Evolutionary conservation across 805 yeast genomes (phyloP).

Genomic region (Metschnikowia amazonensis): DNA sequence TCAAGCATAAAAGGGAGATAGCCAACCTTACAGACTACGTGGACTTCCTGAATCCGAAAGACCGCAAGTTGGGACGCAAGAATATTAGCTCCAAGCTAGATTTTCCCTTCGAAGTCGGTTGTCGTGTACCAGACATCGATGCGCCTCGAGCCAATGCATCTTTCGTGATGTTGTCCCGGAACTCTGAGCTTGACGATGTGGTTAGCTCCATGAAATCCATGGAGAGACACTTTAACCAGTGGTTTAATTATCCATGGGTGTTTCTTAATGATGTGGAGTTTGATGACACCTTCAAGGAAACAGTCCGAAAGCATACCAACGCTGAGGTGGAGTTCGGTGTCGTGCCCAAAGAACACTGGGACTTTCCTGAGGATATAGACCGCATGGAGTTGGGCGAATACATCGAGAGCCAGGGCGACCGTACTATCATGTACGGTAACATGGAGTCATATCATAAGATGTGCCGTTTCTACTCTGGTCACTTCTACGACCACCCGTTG

Average conservation of each 20-base stretch:
- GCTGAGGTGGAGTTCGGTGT: conserved; percentile 71
- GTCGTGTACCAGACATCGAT: conserved; percentile 41
- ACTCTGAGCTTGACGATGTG: conserved; percentile 76
- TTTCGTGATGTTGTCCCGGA: conserved; percentile 77
- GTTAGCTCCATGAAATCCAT: conserved; percentile 65
- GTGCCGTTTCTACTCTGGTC: conserved; percentile 72
- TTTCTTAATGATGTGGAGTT: conserved; percentile 82
- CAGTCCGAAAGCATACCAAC: conserved; percentile 50
- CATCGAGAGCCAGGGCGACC: conserved; percentile 74
- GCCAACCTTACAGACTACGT: conserved; percentile 9
- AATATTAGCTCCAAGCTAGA: conserved; percentile 23
- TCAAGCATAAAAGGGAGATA: neutral
- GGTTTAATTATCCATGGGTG: conserved; percentile 92
- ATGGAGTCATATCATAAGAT: conserved; percentile 82
- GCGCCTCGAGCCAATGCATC: conserved; percentile 71
- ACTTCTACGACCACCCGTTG: conserved; percentile 74
- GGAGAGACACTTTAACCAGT: conserved; percentile 87
- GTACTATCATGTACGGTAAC: conserved; percentile 79
- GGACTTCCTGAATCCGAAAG: conserved; percentile 9
- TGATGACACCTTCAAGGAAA: conserved; percentile 54
- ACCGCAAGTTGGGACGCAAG: conserved; percentile 14
- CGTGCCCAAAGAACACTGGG: conserved; percentile 62
- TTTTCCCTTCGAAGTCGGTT: conserved; percentile 52
- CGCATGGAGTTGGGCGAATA: conserved; percentile 48
- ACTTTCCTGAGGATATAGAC: conserved; percentile 46